phyloP scores from a whole-genome alignment of 495 filamentous ascomycete genomes.

The Astrothelium subdiscretum region DNA sequence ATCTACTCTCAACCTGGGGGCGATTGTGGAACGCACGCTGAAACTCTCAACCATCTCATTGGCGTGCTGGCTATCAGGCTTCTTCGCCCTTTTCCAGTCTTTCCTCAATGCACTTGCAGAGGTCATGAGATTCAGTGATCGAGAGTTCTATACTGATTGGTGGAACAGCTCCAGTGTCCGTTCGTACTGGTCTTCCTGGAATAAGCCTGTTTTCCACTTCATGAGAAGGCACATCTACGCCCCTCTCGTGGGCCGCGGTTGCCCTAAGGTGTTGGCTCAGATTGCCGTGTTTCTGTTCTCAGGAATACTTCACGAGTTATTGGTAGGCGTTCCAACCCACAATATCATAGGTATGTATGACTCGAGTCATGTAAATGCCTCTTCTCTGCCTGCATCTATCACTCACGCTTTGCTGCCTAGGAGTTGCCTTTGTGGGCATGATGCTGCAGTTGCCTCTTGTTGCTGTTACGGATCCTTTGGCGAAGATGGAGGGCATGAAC shows the following conservation, averaged over 20 bases:
- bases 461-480: conserved; percentile 60
- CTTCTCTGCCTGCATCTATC: background rate
- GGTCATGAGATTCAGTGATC: conserved; percentile 77
- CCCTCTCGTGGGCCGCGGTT: conserved; percentile 73
- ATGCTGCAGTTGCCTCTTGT: conserved; percentile 84
- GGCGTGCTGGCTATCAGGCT: conserved; percentile 91
- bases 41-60: conserved; percentile 90
- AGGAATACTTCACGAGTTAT: conserved; percentile 77
- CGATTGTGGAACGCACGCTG: conserved; percentile 79
- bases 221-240: conserved; percentile 89
- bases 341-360: conserved; percentile 65
- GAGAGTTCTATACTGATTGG: conserved; percentile 94
- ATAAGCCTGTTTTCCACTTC: conserved; percentile 90
- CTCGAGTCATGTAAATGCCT: no score
- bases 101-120: conserved; percentile 85
- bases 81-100: conserved; percentile 91
- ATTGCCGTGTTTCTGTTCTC: conserved; percentile 75
- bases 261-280: conserved; percentile 53
- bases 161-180: conserved; percentile 87
- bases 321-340: conserved; percentile 91
- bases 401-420: conserved; percentile 27
- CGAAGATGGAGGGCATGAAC: conserved; percentile 60
- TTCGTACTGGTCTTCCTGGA: conserved; percentile 91
- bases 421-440: conserved; percentile 90
- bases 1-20: conserved; percentile 61